A percentile compares a stretch with the other conserved stretches of the same genome.
Conservation (phyloP, 371 early-diverging fungal genomes). For the Blastocladiella emersonii region DNA sequence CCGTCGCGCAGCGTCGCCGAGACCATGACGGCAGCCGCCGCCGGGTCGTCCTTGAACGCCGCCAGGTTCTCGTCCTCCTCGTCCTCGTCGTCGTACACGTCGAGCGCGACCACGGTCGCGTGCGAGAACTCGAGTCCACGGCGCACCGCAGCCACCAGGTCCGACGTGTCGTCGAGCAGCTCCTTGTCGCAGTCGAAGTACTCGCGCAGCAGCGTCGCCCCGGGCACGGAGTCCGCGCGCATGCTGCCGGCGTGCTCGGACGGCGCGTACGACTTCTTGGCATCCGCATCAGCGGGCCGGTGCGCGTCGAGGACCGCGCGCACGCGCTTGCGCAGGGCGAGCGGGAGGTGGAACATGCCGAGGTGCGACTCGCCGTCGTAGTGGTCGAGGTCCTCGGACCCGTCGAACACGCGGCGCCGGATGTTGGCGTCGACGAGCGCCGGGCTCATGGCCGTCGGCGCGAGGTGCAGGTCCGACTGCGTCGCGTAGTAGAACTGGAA, state of each 20-base stretch:
- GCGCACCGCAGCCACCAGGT: background rate
- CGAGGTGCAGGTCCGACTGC: background rate
- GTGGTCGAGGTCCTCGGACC: background rate
- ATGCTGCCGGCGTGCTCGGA: background rate
- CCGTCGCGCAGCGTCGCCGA: background rate
- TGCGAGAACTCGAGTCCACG: background rate
- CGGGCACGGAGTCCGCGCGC: background rate
- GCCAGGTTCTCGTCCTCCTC: background rate
- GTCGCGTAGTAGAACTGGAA: background rate
- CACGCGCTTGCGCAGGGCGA: background rate
- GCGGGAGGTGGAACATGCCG: background rate
- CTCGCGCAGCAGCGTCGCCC: background rate
- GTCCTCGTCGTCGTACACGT: background rate
- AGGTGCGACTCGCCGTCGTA: background rate
- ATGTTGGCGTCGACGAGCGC: background rate
- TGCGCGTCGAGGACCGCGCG: background rate
- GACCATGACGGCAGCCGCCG: background rate
- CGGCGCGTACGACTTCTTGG: background rate
- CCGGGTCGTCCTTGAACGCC: background rate
- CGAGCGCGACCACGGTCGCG: background rate
- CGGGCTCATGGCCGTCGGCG: background rate
- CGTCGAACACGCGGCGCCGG: background rate
- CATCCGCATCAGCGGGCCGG: background rate
- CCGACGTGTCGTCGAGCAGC: background rate
- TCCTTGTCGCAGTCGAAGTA: background rate